Conservation (phyloP, 495 filamentous ascomycete species). For the Penicillium flavigenum region DNA sequence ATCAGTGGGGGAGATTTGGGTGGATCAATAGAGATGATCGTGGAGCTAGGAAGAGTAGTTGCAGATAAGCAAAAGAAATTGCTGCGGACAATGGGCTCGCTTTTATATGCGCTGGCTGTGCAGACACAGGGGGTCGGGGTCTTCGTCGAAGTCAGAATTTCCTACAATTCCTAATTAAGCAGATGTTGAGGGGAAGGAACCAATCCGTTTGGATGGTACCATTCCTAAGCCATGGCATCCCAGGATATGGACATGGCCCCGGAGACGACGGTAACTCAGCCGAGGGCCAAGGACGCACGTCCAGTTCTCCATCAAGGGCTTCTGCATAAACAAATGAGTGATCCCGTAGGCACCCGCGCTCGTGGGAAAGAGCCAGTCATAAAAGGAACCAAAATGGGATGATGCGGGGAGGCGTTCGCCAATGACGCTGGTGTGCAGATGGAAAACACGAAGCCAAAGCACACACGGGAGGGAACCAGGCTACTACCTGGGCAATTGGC, state of each 20-base stretch:
- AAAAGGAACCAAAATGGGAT: slow-evolving; percentile 4
- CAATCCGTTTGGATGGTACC: slow-evolving; percentile 5
- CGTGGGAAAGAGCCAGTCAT: not conserved
- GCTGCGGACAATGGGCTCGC: not conserved
- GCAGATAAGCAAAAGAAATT: not conserved
- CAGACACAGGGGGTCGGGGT: not conserved
- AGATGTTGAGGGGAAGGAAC: slow-evolving; percentile 1
- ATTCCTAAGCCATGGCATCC: slow-evolving; percentile 2
- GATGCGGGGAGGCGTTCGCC: slow-evolving; percentile 18
- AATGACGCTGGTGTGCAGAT: slow-evolving; percentile 17
- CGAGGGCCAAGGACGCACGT: slow-evolving; percentile 3
- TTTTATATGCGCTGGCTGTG: slow-evolving; percentile 3
- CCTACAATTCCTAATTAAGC: not conserved
- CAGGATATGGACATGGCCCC: not conserved
- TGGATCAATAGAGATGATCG: slow-evolving; percentile 10
- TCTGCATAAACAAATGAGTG: not conserved
- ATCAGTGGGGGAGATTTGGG: slow-evolving; percentile 2
- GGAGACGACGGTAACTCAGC: slow-evolving; percentile 9
- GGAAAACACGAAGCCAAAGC: not conserved
- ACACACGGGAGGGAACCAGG: not conserved
- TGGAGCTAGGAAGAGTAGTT: slow-evolving; percentile 2
- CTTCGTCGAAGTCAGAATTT: not conserved
- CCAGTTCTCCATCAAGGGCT: not conserved
- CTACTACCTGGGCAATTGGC: not conserved
- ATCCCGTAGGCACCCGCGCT: not conserved